phyloP scores from a whole-genome alignment of 768 basidiomycete genomes.

The Russula brevipes region DNA sequence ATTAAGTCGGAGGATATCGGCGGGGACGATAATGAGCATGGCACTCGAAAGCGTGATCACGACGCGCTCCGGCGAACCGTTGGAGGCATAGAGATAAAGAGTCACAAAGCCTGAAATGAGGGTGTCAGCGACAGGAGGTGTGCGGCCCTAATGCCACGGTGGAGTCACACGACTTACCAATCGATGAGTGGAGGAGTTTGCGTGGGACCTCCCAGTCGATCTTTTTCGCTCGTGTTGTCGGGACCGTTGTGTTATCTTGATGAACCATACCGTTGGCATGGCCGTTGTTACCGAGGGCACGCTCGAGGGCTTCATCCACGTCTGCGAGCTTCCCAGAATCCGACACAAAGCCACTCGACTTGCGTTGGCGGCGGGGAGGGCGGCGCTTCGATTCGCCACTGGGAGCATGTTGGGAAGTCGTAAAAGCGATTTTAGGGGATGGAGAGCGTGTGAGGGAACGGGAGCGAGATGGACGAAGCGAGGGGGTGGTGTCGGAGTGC shows the following conservation, averaged over 20 bases:
- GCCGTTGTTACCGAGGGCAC: slow-evolving; percentile 14
- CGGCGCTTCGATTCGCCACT: slow-evolving; percentile 22
- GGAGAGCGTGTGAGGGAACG: slow-evolving; percentile 26
- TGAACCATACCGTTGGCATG: slow-evolving; percentile 6
- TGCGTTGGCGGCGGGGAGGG: slow-evolving; percentile 21
- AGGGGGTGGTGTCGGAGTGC: slow-evolving; percentile 22
- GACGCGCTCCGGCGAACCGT: slow-evolving; percentile 47
- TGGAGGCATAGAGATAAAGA: slow-evolving; percentile 49
- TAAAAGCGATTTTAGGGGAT: slow-evolving; percentile 25
- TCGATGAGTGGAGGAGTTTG: slow-evolving; percentile 82
- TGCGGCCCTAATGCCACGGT: not conserved
- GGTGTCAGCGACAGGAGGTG: slow-evolving; percentile 3
- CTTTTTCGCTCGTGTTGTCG: slow-evolving; percentile 12
- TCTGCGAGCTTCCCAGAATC: slow-evolving; percentile 23
- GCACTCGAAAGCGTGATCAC: slow-evolving; percentile 58
- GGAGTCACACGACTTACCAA: slow-evolving; percentile 51
- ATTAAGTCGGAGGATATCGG: slow-evolving; percentile 69
- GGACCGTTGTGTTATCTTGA: not conserved
- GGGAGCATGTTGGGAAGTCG: slow-evolving; percentile 13
- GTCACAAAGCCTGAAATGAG: slow-evolving; percentile 54
- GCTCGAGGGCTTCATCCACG: slow-evolving; percentile 22
- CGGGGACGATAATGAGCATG: slow-evolving; percentile 62
- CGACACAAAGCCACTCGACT: slow-evolving; percentile 18
- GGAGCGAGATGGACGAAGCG: slow-evolving; percentile 24
- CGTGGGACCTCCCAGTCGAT: slow-evolving; percentile 89